Evolutionary conservation across 2,329 filamentous ascomycete genomes (phyloP).

Genomic region (Scedosporium minutisporum): DNA sequence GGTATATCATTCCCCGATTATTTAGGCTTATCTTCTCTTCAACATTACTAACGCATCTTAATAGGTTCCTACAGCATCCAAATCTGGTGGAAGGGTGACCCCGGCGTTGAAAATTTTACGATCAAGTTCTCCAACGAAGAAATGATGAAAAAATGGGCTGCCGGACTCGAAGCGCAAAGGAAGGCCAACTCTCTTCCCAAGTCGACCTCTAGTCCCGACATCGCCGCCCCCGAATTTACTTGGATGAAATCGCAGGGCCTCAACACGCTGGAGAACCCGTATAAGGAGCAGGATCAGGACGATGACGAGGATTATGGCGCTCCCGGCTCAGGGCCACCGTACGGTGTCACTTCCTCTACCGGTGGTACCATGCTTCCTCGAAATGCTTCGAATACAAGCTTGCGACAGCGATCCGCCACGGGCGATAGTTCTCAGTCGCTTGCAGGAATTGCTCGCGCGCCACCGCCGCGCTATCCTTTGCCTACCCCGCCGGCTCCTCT

Average conservation of each 20-base stretch:
- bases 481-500: constrained; percentile 48
- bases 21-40: constrained; percentile 4
- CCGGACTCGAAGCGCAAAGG: constrained; percentile 67
- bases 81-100: constrained; percentile 97
- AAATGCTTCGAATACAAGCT: constrained; percentile 64
- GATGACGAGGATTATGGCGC: constrained; percentile 44
- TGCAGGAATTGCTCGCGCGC: constrained; percentile 45
- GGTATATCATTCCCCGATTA: constrained; percentile 47
- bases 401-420: constrained; percentile 68
- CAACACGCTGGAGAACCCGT: constrained; percentile 58
- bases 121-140: constrained; percentile 91
- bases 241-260: constrained; percentile 66
- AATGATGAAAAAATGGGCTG: constrained; percentile 84
- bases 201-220: constrained; percentile 31
- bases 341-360: constrained; percentile 15
- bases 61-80: constrained; percentile 87
- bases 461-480: constrained; percentile 64
- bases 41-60: constrained; percentile 16
- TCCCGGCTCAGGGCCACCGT: constrained; percentile 4
- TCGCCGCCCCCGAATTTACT: constrained; percentile 61
- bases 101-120: constrained; percentile 89
- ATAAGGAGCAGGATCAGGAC: constrained; percentile 55
- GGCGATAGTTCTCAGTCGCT: constrained; percentile 56
- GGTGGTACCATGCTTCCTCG: constrained; percentile 39
- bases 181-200: constrained; percentile 46